These are phyloP conservation scores for Entoloma clypeatum DNA, from an alignment of 1,284 basidiomycete genomes.

Conservation along the genomic window DNA sequence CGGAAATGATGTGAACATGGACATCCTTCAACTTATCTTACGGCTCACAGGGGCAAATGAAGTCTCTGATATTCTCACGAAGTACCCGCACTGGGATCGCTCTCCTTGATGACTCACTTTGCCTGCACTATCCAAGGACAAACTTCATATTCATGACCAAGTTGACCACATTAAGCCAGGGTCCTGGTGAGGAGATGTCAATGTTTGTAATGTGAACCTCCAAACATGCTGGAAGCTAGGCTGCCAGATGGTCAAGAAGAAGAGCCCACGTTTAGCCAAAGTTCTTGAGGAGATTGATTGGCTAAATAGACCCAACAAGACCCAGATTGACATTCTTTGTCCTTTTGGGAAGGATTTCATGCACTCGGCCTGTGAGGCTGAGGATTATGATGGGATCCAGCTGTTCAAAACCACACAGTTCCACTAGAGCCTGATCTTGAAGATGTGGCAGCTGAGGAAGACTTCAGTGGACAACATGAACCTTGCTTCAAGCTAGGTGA, in stretches of 20 bases:
- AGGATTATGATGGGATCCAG: conserved; percentile 7
- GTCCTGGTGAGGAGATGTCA: conserved; percentile 9
- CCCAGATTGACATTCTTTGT: conserved; percentile 13
- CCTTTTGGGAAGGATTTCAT: conserved; percentile 13
- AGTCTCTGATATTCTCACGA: conserved; percentile 22
- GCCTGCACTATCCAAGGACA: conserved; percentile 2
- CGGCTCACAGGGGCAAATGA: conserved; percentile 25
- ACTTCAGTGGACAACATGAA: too few relatives aligned
- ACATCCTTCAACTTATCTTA: conserved; percentile 25
- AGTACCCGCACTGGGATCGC: conserved; percentile 8
- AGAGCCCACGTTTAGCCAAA: too few relatives aligned
- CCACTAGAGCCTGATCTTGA: too few relatives aligned
- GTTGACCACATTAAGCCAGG: conserved; percentile 13
- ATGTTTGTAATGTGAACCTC: conserved; percentile 8
- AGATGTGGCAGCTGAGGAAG: too few relatives aligned
- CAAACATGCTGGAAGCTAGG: conserved; percentile 10
- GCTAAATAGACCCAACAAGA: not conserved
- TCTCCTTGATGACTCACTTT: conserved; percentile 9
- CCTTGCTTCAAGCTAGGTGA: too few relatives aligned
- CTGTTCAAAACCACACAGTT: too few relatives aligned
- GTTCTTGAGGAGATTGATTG: not conserved
- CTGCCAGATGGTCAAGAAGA: not conserved
- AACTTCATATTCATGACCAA: not conserved
- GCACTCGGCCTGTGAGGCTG: not conserved
- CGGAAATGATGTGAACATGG: conserved; percentile 27